Evolutionary conservation across 2,329 filamentous ascomycete species (phyloP).

Genomic region (Penicillium occitanis): DNA sequence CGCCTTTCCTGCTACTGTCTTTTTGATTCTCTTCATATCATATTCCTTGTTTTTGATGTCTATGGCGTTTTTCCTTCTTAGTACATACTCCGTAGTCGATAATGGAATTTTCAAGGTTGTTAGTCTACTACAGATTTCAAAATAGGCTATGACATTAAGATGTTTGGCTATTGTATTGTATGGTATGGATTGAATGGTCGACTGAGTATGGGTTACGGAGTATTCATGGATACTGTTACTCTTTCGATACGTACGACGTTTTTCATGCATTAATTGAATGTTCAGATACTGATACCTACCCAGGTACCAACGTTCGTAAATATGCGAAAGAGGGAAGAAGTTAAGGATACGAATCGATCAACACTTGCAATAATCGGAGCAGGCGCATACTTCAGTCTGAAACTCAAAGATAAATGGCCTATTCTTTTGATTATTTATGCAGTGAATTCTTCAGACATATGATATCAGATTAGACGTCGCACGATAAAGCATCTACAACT

Average conservation of each 20-base stretch:
- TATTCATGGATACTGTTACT: background rate
- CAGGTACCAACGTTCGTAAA: background rate
- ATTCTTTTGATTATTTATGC: background rate
- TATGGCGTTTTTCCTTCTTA: background rate
- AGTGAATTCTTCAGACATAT: background rate
- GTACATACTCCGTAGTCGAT: background rate
- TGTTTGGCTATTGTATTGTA: background rate
- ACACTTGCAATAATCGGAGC: background rate
- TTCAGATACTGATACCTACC: background rate
- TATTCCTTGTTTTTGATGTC: background rate
- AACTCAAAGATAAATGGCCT: background rate
- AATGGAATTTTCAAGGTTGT: background rate
- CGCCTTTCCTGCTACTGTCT: background rate
- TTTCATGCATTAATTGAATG: background rate
- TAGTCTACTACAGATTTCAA: background rate
- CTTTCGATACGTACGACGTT: background rate
- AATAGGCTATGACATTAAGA: background rate
- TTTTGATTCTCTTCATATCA: background rate
- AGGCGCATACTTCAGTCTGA: background rate
- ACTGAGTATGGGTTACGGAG: background rate
- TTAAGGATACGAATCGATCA: background rate
- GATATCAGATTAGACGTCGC: background rate
- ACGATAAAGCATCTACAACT: background rate
- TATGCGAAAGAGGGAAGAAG: background rate
- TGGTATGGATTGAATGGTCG: background rate